phyloP scores from a whole-genome alignment of 129 eudicot species.

The Ambrosia trifida region DNA sequence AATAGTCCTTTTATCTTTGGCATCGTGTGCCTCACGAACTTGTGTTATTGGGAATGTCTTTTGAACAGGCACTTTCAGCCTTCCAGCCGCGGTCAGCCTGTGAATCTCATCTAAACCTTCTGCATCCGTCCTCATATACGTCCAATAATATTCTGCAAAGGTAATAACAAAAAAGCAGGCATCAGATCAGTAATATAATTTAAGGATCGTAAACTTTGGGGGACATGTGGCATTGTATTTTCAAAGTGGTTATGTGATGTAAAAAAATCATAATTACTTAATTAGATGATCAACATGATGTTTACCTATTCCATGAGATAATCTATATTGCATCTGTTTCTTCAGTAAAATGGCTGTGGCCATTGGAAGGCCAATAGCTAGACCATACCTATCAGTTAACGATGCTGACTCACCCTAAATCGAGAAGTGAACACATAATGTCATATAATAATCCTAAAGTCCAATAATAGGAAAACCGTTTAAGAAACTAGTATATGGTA shows the following conservation, averaged over 20 bases:
- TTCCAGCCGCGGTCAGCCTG: conserved; percentile 64
- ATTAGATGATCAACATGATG: neutral
- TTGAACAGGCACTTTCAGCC: conserved; percentile 73
- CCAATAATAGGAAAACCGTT: neutral
- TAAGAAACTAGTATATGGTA: conserved; percentile 25
- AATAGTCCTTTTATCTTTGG: conserved; percentile 71
- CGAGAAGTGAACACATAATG: conserved; percentile 19
- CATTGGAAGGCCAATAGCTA: conserved; percentile 75
- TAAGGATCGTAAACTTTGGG: neutral
- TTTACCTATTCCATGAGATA: conserved; percentile 94
- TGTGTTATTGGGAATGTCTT: conserved; percentile 71
- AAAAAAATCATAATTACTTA: neutral
- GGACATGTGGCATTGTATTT: neutral
- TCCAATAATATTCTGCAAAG: conserved; percentile 84
- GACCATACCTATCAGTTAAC: conserved; percentile 78
- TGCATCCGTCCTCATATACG: conserved; percentile 89
- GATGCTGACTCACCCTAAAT: conserved; percentile 94
- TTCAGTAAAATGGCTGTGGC: conserved; percentile 71
- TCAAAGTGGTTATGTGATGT: neutral
- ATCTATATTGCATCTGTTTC: conserved; percentile 76
- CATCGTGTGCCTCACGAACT: conserved; percentile 88
- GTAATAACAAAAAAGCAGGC: neutral
- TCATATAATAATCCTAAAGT: conserved; percentile 1
- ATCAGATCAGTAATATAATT: neutral
- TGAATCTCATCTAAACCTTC: conserved; percentile 84